phyloP scores from a whole-genome alignment of 1,284 basidiomycete genomes.

The Ustilago nuda region DNA sequence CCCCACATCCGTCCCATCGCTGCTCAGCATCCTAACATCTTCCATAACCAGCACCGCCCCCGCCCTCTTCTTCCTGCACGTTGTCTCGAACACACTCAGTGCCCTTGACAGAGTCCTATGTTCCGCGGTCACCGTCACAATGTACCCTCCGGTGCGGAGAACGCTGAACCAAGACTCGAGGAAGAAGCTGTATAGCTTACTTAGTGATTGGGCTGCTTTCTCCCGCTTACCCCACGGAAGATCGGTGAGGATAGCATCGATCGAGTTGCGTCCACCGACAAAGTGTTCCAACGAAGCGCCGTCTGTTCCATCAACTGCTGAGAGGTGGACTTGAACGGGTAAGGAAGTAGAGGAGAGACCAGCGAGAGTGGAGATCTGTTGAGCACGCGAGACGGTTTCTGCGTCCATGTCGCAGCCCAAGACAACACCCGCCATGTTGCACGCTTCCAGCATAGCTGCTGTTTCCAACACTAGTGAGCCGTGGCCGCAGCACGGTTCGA shows the following conservation, averaged over 20 bases:
- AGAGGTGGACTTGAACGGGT: conserved; percentile 16
- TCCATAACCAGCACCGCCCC: conserved; percentile 32
- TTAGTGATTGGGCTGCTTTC: conserved; percentile 37
- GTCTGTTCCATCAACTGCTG: conserved; percentile 33
- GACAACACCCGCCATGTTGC: conserved; percentile 31
- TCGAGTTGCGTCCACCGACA: conserved; percentile 29
- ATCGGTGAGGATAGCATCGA: conserved; percentile 55
- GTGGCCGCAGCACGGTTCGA: conserved; percentile 54
- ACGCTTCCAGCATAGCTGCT: conserved; percentile 43
- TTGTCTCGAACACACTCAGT: conserved; percentile 37
- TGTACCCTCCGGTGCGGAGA: conserved; percentile 45
- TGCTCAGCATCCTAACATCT: conserved; percentile 25
- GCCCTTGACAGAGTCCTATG: conserved; percentile 40
- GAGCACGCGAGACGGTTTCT: conserved; percentile 31
- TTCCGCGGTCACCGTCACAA: conserved; percentile 47
- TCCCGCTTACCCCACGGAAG: conserved; percentile 52
- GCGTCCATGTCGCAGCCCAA: conserved; percentile 44
- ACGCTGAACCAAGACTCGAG: conserved; percentile 42
- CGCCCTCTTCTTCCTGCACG: conserved; percentile 37
- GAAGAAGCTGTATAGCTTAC: conserved; percentile 40
- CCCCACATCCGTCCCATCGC: neutral
- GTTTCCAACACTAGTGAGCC: conserved; percentile 49
- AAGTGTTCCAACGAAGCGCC: conserved; percentile 24
- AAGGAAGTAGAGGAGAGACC: conserved; percentile 16
- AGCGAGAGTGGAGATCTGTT: conserved; percentile 24